Evolutionary conservation across 2,329 filamentous ascomycete species (phyloP).

Genomic region (Botrytis medusae): DNA sequence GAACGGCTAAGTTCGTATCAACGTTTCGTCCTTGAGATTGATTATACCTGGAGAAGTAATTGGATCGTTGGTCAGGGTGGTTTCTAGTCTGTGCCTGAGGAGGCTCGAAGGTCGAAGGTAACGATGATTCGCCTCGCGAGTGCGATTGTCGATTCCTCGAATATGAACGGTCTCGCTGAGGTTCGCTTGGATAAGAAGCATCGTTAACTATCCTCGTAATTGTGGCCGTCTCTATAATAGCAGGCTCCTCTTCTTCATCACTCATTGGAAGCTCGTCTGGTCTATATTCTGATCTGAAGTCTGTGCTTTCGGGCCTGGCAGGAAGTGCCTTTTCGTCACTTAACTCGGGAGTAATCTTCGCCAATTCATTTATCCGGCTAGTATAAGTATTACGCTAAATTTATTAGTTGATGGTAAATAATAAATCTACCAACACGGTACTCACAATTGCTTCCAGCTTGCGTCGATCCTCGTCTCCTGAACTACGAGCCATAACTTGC

Average conservation of each 20-base stretch:
- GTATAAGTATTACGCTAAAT: constrained; percentile 81
- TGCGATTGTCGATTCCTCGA: constrained; percentile 35
- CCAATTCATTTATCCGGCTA: constrained; percentile 82
- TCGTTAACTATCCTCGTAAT: constrained; percentile 52
- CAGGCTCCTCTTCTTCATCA: constrained; percentile 46
- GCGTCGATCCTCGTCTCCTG: constrained; percentile 79
- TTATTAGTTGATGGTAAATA: constrained; percentile 27
- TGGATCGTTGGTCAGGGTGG: constrained; percentile 31
- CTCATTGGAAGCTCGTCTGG: constrained; percentile 40
- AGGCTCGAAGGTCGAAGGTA: constrained; percentile 37
- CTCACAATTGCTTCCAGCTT: constrained; percentile 93
- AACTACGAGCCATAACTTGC: constrained; percentile 82
- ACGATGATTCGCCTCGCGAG: constrained; percentile 40
- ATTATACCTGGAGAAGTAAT: constrained; percentile 13
- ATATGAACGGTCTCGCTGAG: constrained; percentile 31
- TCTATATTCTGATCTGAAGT: constrained; percentile 44
- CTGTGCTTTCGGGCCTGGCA: constrained; percentile 63
- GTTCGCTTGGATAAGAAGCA: constrained; percentile 31
- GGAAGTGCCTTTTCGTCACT: constrained; percentile 74
- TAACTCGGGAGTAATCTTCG: constrained; percentile 62
- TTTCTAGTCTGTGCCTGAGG: constrained; percentile 37
- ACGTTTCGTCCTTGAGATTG: constrained; percentile 11
- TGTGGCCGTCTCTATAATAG: constrained; percentile 53
- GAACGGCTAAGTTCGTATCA: constrained; percentile 45
- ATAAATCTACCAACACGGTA: constrained; percentile 32